Conservation (phyloP, 2,329 filamentous ascomycete genomes). For the Botrytis fragariae region DNA sequence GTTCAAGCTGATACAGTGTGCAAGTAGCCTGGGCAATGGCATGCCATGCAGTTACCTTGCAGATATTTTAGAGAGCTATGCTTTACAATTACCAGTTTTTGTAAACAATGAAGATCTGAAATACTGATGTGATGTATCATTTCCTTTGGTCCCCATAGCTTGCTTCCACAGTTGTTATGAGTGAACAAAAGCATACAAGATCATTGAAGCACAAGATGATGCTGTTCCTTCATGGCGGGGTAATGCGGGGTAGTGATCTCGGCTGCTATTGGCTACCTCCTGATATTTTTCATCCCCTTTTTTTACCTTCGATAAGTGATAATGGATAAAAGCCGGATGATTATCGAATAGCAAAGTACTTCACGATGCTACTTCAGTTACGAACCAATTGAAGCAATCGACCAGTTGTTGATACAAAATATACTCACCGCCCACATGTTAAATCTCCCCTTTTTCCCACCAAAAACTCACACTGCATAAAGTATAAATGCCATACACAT, state of each 20-base stretch:
- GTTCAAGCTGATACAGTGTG: accelerated
- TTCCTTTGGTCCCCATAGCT: too few relatives aligned
- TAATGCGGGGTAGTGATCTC: background rate
- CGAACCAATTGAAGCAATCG: background rate
- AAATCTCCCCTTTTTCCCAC: background rate
- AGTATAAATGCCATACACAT: background rate
- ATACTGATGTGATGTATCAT: background rate
- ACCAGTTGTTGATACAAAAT: background rate
- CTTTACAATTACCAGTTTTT: background rate
- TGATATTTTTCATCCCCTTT: background rate
- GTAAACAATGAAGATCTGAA: too few relatives aligned
- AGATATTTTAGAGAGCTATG: background rate
- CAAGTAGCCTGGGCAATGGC: background rate
- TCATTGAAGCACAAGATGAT: background rate
- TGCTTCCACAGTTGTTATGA: too few relatives aligned
- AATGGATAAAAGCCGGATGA: background rate
- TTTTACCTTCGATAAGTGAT: background rate
- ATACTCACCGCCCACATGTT: background rate
- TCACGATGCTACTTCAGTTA: background rate
- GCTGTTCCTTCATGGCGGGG: background rate
- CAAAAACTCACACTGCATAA: background rate
- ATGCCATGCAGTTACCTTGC: background rate
- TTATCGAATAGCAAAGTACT: background rate
- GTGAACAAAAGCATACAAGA: background rate
- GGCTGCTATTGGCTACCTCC: background rate